Evolutionary conservation across 108 stramenopile genomes (phyloP), one percentile per base, ranked within the genome.

Genomic region (Craspedostauros australis): DNA sequence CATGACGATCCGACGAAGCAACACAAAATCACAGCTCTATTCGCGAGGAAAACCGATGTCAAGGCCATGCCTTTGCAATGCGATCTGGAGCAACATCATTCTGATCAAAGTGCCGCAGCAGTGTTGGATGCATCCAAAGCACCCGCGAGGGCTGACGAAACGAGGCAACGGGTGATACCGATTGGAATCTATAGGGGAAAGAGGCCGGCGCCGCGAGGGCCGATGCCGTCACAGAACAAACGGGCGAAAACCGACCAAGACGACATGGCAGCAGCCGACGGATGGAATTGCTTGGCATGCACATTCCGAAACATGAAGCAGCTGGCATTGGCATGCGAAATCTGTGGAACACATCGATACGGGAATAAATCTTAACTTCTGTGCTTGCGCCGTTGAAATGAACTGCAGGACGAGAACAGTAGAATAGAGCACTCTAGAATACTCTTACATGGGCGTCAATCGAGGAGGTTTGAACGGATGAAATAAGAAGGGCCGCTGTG

Each of bases 261-360:
- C 4, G 7, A 4, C 18, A 46, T 30, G 5, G 1, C 39, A 14
- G 32, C 33, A 29, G 15, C 8, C 12, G 4, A 46, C 9, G 29
- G 26, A 21, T 83, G 81, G 81, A 62, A 26, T 37, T 84, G 82
- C 41, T 54, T 50, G 20, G 62, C 54, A 4, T 84, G 82, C 31
- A 84, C 82, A n/a, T 84, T 70, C 65, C 20, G 50, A 18, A 84
- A 84, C 48, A 66, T 71, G 5, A 79, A 84, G 39, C 75, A 75
- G 28, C 54, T 70, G 27, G 77, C 61, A 14, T 50, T 77, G 18
- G 57, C 53, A 9, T 84, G 82, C 42, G 51, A 20, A 4, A 66
- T 84, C 14, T 84, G 82, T 58, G 77, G 77, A 11, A 70, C 79
- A 19, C 48, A 31, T 5, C 36, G 53, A 21, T 38, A 23, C 26